These are phyloP conservation scores for Pleurostoma richardsiae DNA, from an alignment of 2,329 filamentous ascomycete genomes.

Conservation along the genomic window DNA sequence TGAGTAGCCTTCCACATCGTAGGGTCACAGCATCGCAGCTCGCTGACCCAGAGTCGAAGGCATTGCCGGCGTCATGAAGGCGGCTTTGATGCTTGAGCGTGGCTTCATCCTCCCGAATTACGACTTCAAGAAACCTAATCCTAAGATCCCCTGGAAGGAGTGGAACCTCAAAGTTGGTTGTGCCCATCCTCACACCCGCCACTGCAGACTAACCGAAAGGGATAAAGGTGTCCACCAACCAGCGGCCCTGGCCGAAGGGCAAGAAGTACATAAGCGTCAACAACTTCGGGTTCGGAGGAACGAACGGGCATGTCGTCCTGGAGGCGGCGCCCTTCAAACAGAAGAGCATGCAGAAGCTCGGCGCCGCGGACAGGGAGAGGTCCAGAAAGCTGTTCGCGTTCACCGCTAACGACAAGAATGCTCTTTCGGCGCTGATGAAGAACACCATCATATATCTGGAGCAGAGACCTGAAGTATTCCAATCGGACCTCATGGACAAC, in stretches of 20 bases:
- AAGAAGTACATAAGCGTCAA: slow-evolving; percentile 47
- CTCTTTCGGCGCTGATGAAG: slow-evolving; percentile 29
- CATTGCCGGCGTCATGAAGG: slow-evolving; percentile 47
- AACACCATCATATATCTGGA: slow-evolving; percentile 34
- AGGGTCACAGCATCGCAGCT: too few species aligned
- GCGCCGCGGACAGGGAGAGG: slow-evolving; percentile 14
- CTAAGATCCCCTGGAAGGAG: slow-evolving; percentile 40
- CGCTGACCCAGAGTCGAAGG: slow-evolving; percentile 17
- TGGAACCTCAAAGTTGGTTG: slow-evolving; percentile 37
- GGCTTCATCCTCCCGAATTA: slow-evolving; percentile 44
- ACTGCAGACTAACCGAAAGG: neutral
- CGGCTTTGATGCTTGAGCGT: slow-evolving; percentile 43
- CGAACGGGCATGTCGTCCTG: slow-evolving; percentile 38
- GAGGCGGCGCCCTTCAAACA: slow-evolving; percentile 28
- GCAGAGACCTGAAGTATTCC: slow-evolving; percentile 36
- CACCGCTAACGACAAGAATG: slow-evolving; percentile 32
- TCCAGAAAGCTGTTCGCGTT: slow-evolving; percentile 36
- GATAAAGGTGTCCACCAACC: slow-evolving; percentile 29
- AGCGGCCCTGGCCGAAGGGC: slow-evolving; percentile 38
- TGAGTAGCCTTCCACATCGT: slow-evolving; percentile 1
- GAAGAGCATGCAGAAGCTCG: slow-evolving; percentile 23
- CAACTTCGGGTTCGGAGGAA: slow-evolving; percentile 40
- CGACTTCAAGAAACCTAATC: slow-evolving; percentile 44
- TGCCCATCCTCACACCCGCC: neutral
- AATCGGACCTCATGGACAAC: slow-evolving; percentile 36